Percentiles rank a stretch among this genome's conserved stretches.
phyloP scores from a whole-genome alignment of 2,329 filamentous ascomycete species.

The Xylariales sp. region DNA sequence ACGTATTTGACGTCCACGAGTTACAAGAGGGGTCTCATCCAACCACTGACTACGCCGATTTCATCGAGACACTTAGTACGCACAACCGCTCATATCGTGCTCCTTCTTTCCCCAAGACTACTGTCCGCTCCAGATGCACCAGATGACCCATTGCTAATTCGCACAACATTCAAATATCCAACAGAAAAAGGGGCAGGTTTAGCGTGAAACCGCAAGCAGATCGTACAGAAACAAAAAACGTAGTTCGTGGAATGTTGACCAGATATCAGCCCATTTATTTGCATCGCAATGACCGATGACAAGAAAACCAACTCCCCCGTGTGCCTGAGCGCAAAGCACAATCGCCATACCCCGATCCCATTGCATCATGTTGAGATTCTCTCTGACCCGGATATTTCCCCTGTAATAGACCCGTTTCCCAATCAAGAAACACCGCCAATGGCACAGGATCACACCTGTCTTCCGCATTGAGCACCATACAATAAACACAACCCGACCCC shows the following conservation, averaged over 20 bases:
- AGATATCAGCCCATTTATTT: slow-evolving; percentile 29
- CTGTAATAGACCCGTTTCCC: slow-evolving; percentile 16
- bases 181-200: not conserved
- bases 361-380: slow-evolving; percentile 27
- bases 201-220: not conserved
- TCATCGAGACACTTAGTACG: not conserved
- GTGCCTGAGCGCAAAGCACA: slow-evolving; percentile 21
- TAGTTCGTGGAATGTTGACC: slow-evolving; percentile 2
- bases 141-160: not conserved
- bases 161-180: not conserved
- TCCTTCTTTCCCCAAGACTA: not conserved
- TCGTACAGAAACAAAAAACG: not conserved
- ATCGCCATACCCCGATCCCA: slow-evolving; percentile 23
- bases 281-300: slow-evolving; percentile 23
- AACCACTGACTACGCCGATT: not conserved
- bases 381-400: slow-evolving; percentile 29
- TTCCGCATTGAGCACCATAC: slow-evolving; percentile 35
- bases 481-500: slow-evolving; percentile 23
- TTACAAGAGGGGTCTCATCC: not conserved
- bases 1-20: not conserved
- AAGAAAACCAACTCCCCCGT: slow-evolving; percentile 31
- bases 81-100: not conserved
- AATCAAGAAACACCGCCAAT: slow-evolving; percentile 18
- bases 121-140: not conserved
- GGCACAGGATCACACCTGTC: slow-evolving; percentile 24